Base-by-base conservation (phyloP, 176 grass and related monocot genomes). In the Avena atlantica region DNA sequence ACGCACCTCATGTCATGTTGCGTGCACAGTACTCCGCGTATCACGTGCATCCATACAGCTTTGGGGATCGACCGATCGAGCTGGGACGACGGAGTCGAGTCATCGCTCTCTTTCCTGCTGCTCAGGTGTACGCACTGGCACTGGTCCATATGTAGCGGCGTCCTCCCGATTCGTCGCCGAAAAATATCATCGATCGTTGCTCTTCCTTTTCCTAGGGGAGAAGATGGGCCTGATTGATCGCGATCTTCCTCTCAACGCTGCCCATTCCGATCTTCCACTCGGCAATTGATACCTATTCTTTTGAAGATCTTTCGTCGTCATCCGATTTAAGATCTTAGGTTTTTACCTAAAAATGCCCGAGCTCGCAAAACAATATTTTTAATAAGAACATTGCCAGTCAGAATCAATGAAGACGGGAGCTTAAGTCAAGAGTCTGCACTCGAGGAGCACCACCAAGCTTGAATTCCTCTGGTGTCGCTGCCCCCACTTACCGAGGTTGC, bases 1-100 rank as follows among this genome's bases (percentile, higher is more conserved):
- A 74, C 34, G 70, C 70, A 60, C 19, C 74, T 60, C 36, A 42
- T 45, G 77, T 45, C 56, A 16, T 62, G 56, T 79, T 79, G 77
- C 57, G 36, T 62, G 36, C 57, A 24, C 56, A 62, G 36, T 24
- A 61, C 77, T 44, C 56, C 56, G 70, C 64, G 63, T 55, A 70
- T 75, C 76, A 70, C 47, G 57, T 70, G 70, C 57, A 67, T 68
- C 25, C 49, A 47, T 74, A 15, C 81, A 29, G n/a, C 47, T 78
- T 65, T 48, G 45, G 25, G 65, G 58, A 61, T 59, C 57, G 19
- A 59, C n/a, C 58, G 6, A 29, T 64, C 61, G 61, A 59, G 20
- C 86, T 70, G 16, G 67, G 25, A 47, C 12, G 63, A 31, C 31
- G 31, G 31, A 34, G 31, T 34, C 31, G 63, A 31, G 17, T 47